These are phyloP conservation scores for Arxiozyma bovina DNA, from an alignment of 1,139 yeast species.

Conservation along the genomic window DNA sequence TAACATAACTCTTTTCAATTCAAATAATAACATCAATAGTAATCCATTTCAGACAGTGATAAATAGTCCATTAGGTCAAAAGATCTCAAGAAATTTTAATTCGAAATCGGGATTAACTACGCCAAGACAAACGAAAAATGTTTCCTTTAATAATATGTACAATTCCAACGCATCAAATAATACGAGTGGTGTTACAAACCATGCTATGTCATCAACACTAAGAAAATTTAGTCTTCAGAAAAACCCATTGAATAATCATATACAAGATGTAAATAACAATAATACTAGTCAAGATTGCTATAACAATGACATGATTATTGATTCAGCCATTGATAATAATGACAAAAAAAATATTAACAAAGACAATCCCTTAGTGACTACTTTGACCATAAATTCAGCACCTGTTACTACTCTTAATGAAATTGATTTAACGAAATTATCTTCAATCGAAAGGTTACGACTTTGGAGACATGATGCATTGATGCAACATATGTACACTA, in stretches of 20 bases:
- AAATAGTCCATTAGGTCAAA: slow-evolving; percentile 27
- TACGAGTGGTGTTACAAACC: slow-evolving; percentile 23
- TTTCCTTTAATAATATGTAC: slow-evolving; percentile 1
- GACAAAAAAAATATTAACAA: slow-evolving; percentile 34
- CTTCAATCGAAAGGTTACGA: slow-evolving; percentile 80
- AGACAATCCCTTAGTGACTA: slow-evolving; percentile 31
- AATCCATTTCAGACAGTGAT: slow-evolving; percentile 19
- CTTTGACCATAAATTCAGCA: slow-evolving; percentile 11
- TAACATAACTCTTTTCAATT: neutral
- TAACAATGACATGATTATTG: neutral
- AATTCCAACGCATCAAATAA: slow-evolving; percentile 11
- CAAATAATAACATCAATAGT: neutral
- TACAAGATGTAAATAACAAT: neutral
- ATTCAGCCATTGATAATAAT: slow-evolving; percentile 7
- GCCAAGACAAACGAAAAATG: slow-evolving; percentile 17
- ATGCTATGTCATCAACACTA: slow-evolving; percentile 26
- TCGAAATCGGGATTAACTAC: slow-evolving; percentile 20
- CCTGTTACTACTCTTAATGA: slow-evolving; percentile 15
- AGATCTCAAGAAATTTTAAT: slow-evolving; percentile 13
- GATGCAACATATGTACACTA: slow-evolving; percentile 82
- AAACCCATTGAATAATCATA: slow-evolving; percentile 8
- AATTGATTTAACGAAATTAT: slow-evolving; percentile 37
- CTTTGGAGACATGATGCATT: slow-evolving; percentile 92
- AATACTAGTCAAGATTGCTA: slow-evolving; percentile 1
- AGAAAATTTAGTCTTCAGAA: slow-evolving; percentile 25